Evolutionary conservation across 148 eudicot genomes (phyloP).

Genomic region (Simmondsia chinensis): DNA sequence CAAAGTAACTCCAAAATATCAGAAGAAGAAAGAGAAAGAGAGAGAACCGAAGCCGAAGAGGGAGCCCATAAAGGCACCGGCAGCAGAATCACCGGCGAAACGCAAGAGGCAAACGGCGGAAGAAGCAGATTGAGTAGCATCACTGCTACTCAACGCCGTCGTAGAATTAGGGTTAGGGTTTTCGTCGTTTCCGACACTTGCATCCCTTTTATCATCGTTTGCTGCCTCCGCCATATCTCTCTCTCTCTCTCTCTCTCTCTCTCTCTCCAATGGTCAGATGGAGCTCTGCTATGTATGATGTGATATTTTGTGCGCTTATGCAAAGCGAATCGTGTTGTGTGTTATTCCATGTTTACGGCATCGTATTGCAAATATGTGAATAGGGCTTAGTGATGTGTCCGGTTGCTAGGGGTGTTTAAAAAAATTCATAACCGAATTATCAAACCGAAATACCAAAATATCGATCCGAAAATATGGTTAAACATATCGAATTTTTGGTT

Average conservation of each 20-base stretch:
- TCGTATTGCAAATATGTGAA: too few relatives aligned
- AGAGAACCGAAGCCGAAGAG: conserved; percentile 67
- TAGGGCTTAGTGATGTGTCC: too few relatives aligned
- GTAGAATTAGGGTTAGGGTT: conserved; percentile 30
- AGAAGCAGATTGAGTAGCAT: conserved; percentile 24
- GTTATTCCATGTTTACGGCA: too few relatives aligned
- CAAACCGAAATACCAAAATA: too few relatives aligned
- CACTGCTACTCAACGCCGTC: conserved; percentile 8
- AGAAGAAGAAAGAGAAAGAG: not conserved
- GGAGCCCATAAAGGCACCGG: conserved; percentile 80
- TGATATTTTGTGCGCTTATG: too few relatives aligned
- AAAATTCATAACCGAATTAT: too few relatives aligned
- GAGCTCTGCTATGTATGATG: too few relatives aligned
- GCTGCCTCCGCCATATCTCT: conserved; percentile 35
- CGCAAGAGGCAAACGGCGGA: conserved; percentile 52
- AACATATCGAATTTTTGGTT: too few relatives aligned
- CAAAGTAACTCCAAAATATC: not conserved
- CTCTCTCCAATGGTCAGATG: too few relatives aligned
- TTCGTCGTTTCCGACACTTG: conserved; percentile 9
- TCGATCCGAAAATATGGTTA: too few relatives aligned
- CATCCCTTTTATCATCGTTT: conserved; percentile 22
- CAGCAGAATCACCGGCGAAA: conserved; percentile 66
- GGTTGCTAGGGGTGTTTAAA: too few relatives aligned
- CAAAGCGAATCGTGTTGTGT: too few relatives aligned
- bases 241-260: not conserved